Evolutionary conservation across 1,284 basidiomycete species (phyloP), one percentile per base, ranked within the genome.

Genomic region (Cutaneotrichosporon daszewskae): DNA sequence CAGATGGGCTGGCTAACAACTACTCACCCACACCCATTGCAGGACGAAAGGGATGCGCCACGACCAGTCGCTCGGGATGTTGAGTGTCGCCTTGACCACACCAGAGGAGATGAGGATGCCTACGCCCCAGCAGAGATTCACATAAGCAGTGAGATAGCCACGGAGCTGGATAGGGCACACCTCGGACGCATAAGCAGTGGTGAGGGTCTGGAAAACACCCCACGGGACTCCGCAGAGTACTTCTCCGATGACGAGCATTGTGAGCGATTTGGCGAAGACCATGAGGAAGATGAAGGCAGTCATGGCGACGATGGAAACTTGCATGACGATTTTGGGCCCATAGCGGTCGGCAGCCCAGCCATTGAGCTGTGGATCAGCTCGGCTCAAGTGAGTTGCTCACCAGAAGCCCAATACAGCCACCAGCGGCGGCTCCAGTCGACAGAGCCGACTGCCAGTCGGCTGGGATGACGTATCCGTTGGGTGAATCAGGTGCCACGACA

Each of bases 151-250:
- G 9, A 46, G 40, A 37, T 42, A 42, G 13, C 32, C 55, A 26
- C 74, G 69, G 7, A 75, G 62, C 6, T 59, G 54, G 26, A 72
- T 60, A 3, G 73, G 73, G 33, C 61, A 64, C 32, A 75, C 62
- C 32, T 75, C 74, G 26, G 72, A 60, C 16, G 72, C 72, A 54
- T 73, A 75, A 2, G 48, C 28, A 5, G 32, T 45, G 5, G 48
- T 45, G 3, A 50, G 26, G 7, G 37, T 38, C 20, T 46, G 52
- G 43, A 58, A 60, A 25, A 56, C 51, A 26, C 58, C 58, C 56
- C 56, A 60, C 5, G 58, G 58, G 5, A 58, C 44, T 22, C 58
- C 58, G 32, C 50, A 55, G 25, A 46, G 43, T 13, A 60, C 29
- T 28, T 58, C 51, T 5, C 50, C 58, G 34, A 51, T 47, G 16